Evolutionary conservation across 257 asterid species (phyloP), one percentile per base, ranked within the genome.

Genomic region (Salvia miltiorrhiza): DNA sequence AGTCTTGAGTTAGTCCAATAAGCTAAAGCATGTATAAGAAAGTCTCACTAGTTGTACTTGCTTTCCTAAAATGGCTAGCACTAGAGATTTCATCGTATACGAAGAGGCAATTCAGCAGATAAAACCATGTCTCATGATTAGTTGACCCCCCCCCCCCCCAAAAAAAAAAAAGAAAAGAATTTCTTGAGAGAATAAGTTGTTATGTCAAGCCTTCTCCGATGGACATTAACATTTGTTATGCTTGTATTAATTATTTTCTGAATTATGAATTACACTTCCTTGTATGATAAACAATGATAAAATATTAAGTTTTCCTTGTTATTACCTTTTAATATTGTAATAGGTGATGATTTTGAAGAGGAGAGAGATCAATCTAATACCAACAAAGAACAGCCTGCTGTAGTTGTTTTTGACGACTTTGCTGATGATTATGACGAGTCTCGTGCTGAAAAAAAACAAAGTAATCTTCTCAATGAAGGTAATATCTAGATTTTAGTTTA

Each of bases 151-250:
- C n/a, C n/a, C n/a, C n/a, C n/a, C n/a, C n/a, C n/a, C n/a, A n/a
- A n/a, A n/a, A n/a, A n/a, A n/a, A 92, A 50, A 87, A 82, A 53
- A 90, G 83, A 80, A 90, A 86, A 3, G 95, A 87, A 72, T 77
- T 86, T 78, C 88, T 84, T 1, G 91, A 83, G 70, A 95, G 97
- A 66, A 90, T 95, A 78, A 90, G 97, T 64, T 86, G 91, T 75
- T 90, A 91, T 0, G 90, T 81, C 81, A 90, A 81, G 84, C 90
- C 93, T 77, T 90, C 88, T 66, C 88, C 81, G 77, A 79, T 74
- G 80, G 95, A 86, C 97, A 90, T 84, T 26, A 1, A 26, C n/a
- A 2, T 30, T 30, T 30, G 5, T 30, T 33, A 7, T 5, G 39
- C 39, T 33, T 33, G 8, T 33, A 7, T 7, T 33, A 7, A 7